Percentiles rank a stretch among this genome's conserved stretches.
Conservation (phyloP, 768 basidiomycete species). For the Pholiota microspora region DNA sequence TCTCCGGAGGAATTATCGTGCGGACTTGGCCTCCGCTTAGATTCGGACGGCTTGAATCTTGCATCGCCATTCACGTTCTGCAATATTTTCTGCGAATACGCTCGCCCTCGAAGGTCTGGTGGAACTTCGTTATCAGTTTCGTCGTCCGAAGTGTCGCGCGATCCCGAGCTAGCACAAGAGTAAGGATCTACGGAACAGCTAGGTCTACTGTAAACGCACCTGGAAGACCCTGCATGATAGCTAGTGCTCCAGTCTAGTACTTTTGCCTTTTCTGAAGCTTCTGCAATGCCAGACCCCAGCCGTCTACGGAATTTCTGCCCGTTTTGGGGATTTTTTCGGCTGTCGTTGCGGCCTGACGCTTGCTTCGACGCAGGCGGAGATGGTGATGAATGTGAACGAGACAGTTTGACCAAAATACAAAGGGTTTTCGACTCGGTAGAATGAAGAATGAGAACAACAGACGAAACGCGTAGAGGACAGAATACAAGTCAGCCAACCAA, state of each 20-base stretch:
- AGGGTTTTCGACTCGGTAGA: no score
- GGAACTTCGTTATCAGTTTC: slow-evolving; percentile 49
- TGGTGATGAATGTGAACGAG: slow-evolving; percentile 76
- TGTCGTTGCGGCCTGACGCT: slow-evolving; percentile 49
- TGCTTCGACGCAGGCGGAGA: slow-evolving; percentile 65
- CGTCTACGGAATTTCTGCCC: slow-evolving; percentile 34
- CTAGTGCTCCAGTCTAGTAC: slow-evolving; percentile 78
- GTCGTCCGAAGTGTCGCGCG: slow-evolving; percentile 49
- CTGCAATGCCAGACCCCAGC: slow-evolving; percentile 28
- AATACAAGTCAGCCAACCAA: not conserved
- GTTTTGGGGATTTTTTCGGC: slow-evolving; percentile 35
- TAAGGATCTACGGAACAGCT: not conserved
- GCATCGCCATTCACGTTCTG: slow-evolving; percentile 22
- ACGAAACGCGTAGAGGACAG: not conserved
- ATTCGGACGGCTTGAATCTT: slow-evolving; percentile 20
- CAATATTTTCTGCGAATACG: slow-evolving; percentile 22
- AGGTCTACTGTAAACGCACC: slow-evolving; percentile 38
- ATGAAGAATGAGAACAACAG: not conserved
- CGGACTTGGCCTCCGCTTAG: slow-evolving; percentile 30
- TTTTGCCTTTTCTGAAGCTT: slow-evolving; percentile 22
- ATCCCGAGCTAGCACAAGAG: slow-evolving; percentile 41
- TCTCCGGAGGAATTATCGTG: slow-evolving; percentile 38
- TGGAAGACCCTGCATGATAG: slow-evolving; percentile 83
- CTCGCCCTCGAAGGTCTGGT: slow-evolving; percentile 41
- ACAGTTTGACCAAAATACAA: slow-evolving; percentile 51